Base-by-base conservation (phyloP, 257 asterid species). In the Solanum infundibuliforme region DNA sequence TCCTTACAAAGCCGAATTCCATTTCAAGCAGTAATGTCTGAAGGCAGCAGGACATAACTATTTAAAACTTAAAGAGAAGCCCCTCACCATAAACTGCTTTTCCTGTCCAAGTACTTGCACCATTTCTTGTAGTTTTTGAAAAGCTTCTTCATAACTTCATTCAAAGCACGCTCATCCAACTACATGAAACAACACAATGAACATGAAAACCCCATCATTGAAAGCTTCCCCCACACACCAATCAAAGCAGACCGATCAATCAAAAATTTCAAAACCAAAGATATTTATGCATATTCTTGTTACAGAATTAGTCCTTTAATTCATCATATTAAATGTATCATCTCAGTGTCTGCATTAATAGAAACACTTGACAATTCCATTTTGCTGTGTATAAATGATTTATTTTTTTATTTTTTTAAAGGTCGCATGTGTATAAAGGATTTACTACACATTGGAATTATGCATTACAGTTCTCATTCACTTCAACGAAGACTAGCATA, bases 81-180 rank as follows among this genome's bases (percentile, higher is more conserved):
- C 58, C 38, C 84, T 86, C 87, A 96, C 99, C 99, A 97, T 83
- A 97, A 98, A 89, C 99, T 97, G 90, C 98, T 95, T 93, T 95
- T 95, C 86, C 99, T 98, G 89, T 93, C 98, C 94, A 97, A 91
- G 90, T 95, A 97, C 94, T 97, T 97, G 99, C 99, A 96, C 99
- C 99, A 96, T 89, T 95, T 96, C 92, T 96, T 96, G 92, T 96
- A 96, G 88, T 95, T 97, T 93, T 97, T 97, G 94, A 97, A 97
- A 87, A 97, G 96, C 89, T 95, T 97, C 94, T 97, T 97, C 99
- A 97, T 97, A 89, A 95, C 99, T 90, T 95, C 98, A 92, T 97
- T 94, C n/a, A 97, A 91, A 86, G 99, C 99, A 83, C 98, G 95
- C 88, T 95, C 98, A 90, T 97, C 99, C 98, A 97, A 92, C 99